Evolutionary conservation across 371 early-diverging fungal genomes (phyloP), one percentile per base, ranked within the genome.

Genomic region (Mucor plumbeus): DNA sequence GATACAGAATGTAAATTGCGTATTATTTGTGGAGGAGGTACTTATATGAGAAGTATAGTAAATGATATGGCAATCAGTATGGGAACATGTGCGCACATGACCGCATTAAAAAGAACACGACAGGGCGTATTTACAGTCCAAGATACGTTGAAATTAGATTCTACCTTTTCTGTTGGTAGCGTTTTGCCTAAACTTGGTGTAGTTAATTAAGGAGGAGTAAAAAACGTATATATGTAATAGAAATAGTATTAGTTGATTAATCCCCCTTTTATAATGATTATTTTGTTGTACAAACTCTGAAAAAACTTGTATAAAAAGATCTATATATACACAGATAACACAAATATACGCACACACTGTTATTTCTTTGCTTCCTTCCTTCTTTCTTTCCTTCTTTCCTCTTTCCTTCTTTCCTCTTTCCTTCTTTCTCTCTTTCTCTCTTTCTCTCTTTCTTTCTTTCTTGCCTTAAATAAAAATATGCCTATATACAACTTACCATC

Each of bases 41-140:
- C 81, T 14, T 85, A 85, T 64, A 82, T 85, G 75, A 74, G 85
- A 43, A 82, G 81, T 48, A 43, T 85, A 9, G 76, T 85, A 11
- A 65, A 83, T 63, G 84, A 85, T 63, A 56, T 85, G 21, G 82
- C 81, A 1, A 62, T 65, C 4, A 39, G 66, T 3, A 68, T 84
- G 63, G 79, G 75, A 26, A 74, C 78, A 26, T 74, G 59, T 41
- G 84, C 75, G 2, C 81, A 84, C 61, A 84, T 85, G 84, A 75
- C 74, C 11, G 76, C 70, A 33, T 65, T 85, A 19, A 47, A 70
- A 33, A 75, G 85, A 65, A 77, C 76, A 57, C 66, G 69, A 35
- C 85, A 85, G 71, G 82, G 81, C 14, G 21, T n/a, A 13, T 65
- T 70, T 34, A 68, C 61, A 19, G 5, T 74, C 4, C 5, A 72